Evolutionary conservation across 176 grass and related monocot species (phyloP).

Genomic region (Elaeis guineensis): DNA sequence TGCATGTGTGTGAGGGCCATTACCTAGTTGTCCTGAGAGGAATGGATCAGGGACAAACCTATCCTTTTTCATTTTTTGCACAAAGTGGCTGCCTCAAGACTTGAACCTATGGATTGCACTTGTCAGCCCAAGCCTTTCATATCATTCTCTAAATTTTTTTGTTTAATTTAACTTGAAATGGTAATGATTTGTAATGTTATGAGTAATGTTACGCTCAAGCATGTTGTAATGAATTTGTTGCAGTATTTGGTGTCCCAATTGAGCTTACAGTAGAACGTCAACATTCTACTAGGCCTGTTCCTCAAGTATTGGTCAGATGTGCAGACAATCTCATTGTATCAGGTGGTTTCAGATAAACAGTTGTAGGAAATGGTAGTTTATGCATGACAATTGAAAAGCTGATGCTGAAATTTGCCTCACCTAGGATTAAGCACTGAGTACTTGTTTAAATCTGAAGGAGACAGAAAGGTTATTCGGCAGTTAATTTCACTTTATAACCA

Average conservation of each 20-base stretch:
- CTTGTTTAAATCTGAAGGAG: conserved; percentile 87
- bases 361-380: neutral
- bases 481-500: conserved; percentile 93
- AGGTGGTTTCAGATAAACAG: conserved; percentile 40
- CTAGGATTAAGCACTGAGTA: conserved; percentile 74
- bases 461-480: conserved; percentile 63
- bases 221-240: conserved; percentile 14
- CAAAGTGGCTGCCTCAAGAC: too few relatives aligned
- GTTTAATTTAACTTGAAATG: too few relatives aligned
- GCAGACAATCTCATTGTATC: conserved; percentile 83
- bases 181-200: too few relatives aligned
- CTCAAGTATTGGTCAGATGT: conserved; percentile 71
- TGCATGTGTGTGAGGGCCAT: too few relatives aligned
- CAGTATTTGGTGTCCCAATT: conserved; percentile 88
- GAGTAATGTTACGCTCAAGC: neutral
- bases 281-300: conserved; percentile 63
- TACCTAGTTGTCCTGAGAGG: too few relatives aligned
- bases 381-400: conserved; percentile 10
- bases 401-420: conserved; percentile 11
- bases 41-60: too few relatives aligned
- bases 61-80: too few relatives aligned
- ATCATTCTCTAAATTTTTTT: too few relatives aligned
- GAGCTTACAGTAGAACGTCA: conserved; percentile 70
- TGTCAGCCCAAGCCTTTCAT: too few relatives aligned
- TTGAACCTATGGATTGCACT: too few relatives aligned